phyloP scores from a whole-genome alignment of 495 filamentous ascomycete species.

The Pseudevernia furfuracea region DNA sequence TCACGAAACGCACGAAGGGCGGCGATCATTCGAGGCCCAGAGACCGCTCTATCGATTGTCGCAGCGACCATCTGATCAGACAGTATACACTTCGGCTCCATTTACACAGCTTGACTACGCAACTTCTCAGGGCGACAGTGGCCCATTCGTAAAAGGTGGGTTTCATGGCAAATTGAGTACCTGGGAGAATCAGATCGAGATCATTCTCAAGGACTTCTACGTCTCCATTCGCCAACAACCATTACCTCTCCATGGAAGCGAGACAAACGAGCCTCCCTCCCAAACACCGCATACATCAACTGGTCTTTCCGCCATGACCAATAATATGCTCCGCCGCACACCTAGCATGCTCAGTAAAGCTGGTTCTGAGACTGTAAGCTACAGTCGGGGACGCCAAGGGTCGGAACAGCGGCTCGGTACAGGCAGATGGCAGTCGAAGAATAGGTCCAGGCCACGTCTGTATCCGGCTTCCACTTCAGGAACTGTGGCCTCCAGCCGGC shows the following conservation, averaged over 20 bases:
- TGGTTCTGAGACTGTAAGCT: constrained; percentile 63
- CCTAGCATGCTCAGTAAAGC: constrained; percentile 90
- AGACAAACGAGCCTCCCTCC: constrained; percentile 35
- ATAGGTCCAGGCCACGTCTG: constrained; percentile 70
- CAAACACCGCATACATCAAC: constrained; percentile 34
- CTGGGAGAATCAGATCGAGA: constrained; percentile 87
- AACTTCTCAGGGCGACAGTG: constrained; percentile 27
- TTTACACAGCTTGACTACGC: constrained; percentile 19
- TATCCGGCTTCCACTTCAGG: constrained; percentile 56
- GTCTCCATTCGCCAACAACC: constrained; percentile 76
- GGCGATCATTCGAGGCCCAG: constrained; percentile 24
- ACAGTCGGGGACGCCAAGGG: constrained; percentile 52
- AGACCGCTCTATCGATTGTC: constrained; percentile 23
- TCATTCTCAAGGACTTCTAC: constrained; percentile 87
- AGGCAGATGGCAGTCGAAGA: constrained; percentile 74
- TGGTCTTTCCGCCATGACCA: constrained; percentile 41
- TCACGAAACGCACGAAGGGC: constrained; percentile 7
- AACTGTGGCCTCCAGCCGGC: constrained; percentile 78
- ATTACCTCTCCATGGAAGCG: constrained; percentile 71
- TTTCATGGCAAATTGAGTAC: constrained; percentile 69
- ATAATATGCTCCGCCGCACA: constrained; percentile 64
- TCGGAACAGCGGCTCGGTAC: constrained; percentile 58
- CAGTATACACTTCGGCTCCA: constrained; percentile 10
- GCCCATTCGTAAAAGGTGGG: constrained; percentile 68
- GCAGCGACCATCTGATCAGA: constrained; percentile 25